These are phyloP conservation scores for Raffaelea deltoideospora DNA, from an alignment of 2,329 filamentous ascomycete genomes.

Conservation along the genomic window DNA sequence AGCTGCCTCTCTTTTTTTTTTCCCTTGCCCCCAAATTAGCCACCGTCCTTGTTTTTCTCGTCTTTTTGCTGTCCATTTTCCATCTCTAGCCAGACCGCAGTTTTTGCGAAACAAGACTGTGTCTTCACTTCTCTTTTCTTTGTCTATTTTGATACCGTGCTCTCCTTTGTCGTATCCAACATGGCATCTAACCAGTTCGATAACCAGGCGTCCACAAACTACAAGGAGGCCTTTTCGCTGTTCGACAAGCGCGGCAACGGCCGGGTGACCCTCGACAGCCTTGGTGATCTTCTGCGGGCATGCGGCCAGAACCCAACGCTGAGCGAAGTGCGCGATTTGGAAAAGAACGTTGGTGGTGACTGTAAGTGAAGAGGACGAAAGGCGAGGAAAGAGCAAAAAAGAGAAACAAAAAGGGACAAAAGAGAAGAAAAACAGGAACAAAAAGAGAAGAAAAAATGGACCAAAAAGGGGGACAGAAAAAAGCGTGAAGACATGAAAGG, in stretches of 20 bases:
- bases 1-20: not conserved
- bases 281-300: slow-evolving; percentile 87
- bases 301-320: slow-evolving; percentile 97
- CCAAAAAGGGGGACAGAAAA: too few relatives aligned
- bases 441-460: not conserved
- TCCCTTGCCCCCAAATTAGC: not conserved
- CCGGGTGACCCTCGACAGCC: slow-evolving; percentile 69
- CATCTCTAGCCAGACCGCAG: too few relatives aligned
- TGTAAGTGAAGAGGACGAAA: slow-evolving; percentile 49
- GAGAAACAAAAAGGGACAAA: not conserved
- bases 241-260: slow-evolving; percentile 99
- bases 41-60: not conserved
- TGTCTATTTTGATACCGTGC: not conserved
- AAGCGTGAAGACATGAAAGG: not conserved
- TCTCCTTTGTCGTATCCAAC: slow-evolving; percentile 1
- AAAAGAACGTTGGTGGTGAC: slow-evolving; percentile 77
- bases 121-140: not conserved
- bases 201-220: slow-evolving; percentile 73
- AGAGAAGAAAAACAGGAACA: not conserved
- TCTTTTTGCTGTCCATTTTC: too few relatives aligned
- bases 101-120: not conserved
- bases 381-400: not conserved
- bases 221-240: slow-evolving; percentile 99
- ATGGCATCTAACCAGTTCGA: slow-evolving; percentile 40
- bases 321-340: slow-evolving; percentile 79